phyloP scores from a whole-genome alignment of 2,329 filamentous ascomycete genomes.

The Magnaporthiopsis poae region DNA sequence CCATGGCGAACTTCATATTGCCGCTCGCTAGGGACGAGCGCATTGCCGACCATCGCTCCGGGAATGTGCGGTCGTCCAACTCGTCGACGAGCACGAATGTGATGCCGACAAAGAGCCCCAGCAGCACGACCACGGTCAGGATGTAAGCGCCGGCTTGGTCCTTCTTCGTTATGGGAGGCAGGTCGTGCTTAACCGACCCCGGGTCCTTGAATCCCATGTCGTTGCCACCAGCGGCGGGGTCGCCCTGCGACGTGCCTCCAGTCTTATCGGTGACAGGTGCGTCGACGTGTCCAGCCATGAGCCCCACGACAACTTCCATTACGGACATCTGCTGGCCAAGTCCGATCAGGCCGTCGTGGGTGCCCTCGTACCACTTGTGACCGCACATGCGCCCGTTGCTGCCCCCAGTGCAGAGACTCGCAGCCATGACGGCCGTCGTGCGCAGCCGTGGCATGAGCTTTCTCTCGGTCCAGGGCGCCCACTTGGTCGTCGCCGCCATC shows the following conservation, averaged over 20 bases:
- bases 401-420: slow-evolving; percentile 48
- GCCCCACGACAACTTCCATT: slow-evolving; percentile 54
- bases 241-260: slow-evolving; percentile 40
- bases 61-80: background rate
- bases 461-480: slow-evolving; percentile 49
- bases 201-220: slow-evolving; percentile 32
- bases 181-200: slow-evolving; percentile 12
- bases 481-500: slow-evolving; percentile 53
- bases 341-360: slow-evolving; percentile 44
- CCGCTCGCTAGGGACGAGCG: background rate
- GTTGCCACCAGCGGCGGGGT: slow-evolving; percentile 35
- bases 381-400: slow-evolving; percentile 49
- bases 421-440: slow-evolving; percentile 48
- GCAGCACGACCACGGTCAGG: slow-evolving; percentile 31
- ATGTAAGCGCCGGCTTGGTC: slow-evolving; percentile 63
- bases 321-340: slow-evolving; percentile 64
- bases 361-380: slow-evolving; percentile 37
- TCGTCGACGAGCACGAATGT: slow-evolving; percentile 11
- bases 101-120: slow-evolving; percentile 9
- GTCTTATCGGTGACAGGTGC: slow-evolving; percentile 30
- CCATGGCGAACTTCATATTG: background rate
- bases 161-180: slow-evolving; percentile 39
- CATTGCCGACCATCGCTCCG: slow-evolving; percentile 8
- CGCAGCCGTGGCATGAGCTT: slow-evolving; percentile 43
- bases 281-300: slow-evolving; percentile 39